Evolutionary conservation across 768 basidiomycete genomes (phyloP).

Genomic region (Termitomyces sp.): DNA sequence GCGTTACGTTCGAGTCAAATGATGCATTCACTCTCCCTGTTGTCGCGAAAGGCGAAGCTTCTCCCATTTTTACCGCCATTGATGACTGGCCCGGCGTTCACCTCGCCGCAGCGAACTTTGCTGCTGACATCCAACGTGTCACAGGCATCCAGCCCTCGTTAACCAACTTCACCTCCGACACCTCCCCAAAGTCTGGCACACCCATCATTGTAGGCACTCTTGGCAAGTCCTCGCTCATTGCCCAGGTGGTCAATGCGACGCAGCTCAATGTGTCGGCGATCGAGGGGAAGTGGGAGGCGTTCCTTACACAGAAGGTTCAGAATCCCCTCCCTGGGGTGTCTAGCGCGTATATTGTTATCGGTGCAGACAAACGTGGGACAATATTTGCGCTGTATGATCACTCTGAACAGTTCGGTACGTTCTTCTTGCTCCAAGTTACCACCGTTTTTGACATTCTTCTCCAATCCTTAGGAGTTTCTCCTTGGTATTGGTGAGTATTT

Average conservation of each 20-base stretch:
- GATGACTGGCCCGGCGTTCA: slow-evolving; percentile 65
- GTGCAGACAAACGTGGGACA: slow-evolving; percentile 64
- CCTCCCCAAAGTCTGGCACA: slow-evolving; percentile 21
- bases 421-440: not conserved
- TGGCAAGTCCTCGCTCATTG: slow-evolving; percentile 49
- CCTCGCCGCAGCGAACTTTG: slow-evolving; percentile 55
- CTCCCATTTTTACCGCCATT: slow-evolving; percentile 42
- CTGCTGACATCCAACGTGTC: slow-evolving; percentile 53
- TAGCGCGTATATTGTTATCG: slow-evolving; percentile 62
- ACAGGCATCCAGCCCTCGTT: slow-evolving; percentile 46
- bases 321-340: slow-evolving; percentile 53
- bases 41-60: slow-evolving; percentile 37
- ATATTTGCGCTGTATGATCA: slow-evolving; percentile 65
- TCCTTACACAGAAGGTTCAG: slow-evolving; percentile 42
- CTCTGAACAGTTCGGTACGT: slow-evolving; percentile 60
- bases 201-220: slow-evolving; percentile 65
- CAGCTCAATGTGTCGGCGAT: slow-evolving; percentile 51
- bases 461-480: slow-evolving; percentile 45
- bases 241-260: slow-evolving; percentile 45
- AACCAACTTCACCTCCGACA: slow-evolving; percentile 42
- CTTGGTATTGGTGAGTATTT: slow-evolving; percentile 56
- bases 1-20: slow-evolving; percentile 37
- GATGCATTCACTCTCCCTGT: slow-evolving; percentile 34
- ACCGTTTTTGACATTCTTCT: not conserved
- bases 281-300: slow-evolving; percentile 64